Conservation (phyloP, 2,329 filamentous ascomycete species). For the Alternaria angustiovoidea region DNA sequence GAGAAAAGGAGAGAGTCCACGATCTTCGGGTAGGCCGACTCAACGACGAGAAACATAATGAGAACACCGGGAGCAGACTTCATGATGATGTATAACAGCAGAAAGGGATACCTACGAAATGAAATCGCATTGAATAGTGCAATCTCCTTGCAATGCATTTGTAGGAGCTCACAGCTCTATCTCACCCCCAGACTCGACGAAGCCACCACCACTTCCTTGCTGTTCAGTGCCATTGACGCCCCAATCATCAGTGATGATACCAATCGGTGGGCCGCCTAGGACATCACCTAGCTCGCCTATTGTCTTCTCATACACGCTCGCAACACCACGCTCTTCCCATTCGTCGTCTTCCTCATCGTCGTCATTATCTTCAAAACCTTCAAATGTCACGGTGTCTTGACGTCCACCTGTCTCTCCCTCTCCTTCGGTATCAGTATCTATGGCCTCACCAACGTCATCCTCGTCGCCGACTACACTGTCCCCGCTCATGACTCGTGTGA, state of each 20-base stretch:
- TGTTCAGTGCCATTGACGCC: slow-evolving; percentile 15
- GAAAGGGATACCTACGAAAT: not conserved
- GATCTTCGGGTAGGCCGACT: no score
- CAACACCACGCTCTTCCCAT: slow-evolving; percentile 49
- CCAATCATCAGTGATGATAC: slow-evolving; percentile 56
- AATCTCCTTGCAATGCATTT: not conserved
- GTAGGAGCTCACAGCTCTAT: not conserved
- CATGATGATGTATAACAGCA: no score
- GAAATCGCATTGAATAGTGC: not conserved
- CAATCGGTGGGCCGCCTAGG: slow-evolving; percentile 62
- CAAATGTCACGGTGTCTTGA: slow-evolving; percentile 37
- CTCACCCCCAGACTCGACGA: slow-evolving; percentile 23
- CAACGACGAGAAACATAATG: not conserved
- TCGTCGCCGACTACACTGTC: slow-evolving; percentile 55
- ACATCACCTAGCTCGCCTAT: slow-evolving; percentile 76
- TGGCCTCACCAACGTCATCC: slow-evolving; percentile 27
- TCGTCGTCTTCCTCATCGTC: slow-evolving; percentile 53
- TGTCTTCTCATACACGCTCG: slow-evolving; percentile 80
- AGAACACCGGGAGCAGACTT: not conserved
- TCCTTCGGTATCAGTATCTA: slow-evolving; percentile 46
- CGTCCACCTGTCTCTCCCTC: slow-evolving; percentile 30
- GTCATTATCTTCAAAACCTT: slow-evolving; percentile 54
- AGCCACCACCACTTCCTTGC: slow-evolving; percentile 19
- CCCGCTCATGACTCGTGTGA: slow-evolving; percentile 72
- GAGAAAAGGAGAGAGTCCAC: not conserved